Evolutionary conservation across 2,329 filamentous ascomycete species (phyloP).

Genomic region (Fusarium nygamai): DNA sequence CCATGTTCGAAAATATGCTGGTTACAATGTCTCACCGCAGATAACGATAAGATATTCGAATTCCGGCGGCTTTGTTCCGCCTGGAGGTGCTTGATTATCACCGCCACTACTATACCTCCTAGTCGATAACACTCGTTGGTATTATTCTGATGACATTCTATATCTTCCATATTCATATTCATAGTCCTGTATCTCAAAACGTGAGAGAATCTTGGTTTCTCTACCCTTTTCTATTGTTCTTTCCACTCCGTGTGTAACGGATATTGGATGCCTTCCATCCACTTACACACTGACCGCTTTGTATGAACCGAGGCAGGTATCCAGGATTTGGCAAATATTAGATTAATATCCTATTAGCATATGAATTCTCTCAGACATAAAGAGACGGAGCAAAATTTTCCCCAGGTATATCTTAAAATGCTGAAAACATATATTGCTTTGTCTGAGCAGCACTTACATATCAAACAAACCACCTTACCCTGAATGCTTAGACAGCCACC

Average conservation of each 20-base stretch:
- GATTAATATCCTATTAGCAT: background rate
- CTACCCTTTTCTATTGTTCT: background rate
- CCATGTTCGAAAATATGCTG: background rate
- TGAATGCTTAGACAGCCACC: background rate
- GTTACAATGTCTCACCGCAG: background rate
- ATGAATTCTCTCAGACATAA: background rate
- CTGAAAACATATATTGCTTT: background rate
- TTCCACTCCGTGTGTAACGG: background rate
- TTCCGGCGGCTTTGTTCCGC: conserved; percentile 3
- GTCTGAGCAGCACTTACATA: background rate
- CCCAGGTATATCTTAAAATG: background rate
- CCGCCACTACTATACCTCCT: background rate
- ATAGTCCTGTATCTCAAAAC: background rate
- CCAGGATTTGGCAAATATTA: background rate
- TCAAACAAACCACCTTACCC: background rate
- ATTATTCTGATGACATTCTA: background rate
- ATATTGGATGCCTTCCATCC: background rate
- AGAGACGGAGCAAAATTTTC: background rate
- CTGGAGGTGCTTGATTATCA: background rate
- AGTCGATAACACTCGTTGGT: background rate
- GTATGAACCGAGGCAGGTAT: conserved; percentile 1
- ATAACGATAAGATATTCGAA: background rate
- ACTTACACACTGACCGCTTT: conserved; percentile 13
- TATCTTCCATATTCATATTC: background rate
- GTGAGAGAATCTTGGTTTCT: background rate